Evolutionary conservation across 176 grass and related monocot genomes (phyloP), one percentile per base, ranked within the genome.

Genomic region (Oryza glaberrima): DNA sequence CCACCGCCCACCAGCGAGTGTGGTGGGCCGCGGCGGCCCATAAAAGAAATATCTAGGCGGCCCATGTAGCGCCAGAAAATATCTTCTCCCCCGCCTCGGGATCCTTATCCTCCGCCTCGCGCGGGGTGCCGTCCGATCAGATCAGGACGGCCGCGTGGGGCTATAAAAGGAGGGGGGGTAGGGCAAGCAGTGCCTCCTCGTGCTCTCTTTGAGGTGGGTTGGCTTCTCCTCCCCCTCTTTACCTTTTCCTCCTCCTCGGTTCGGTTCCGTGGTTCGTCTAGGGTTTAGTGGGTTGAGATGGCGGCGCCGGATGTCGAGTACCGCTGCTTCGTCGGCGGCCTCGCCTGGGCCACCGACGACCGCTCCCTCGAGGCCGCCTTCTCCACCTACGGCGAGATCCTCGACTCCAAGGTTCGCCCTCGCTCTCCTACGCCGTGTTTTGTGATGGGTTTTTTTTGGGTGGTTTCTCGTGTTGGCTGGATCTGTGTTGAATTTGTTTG

Each of bases 321-420:
- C 90, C 93, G 96, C 9, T 95, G 93, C 87, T 98, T 98, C 70
- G 96, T 98, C 9, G 93, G 96, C 13, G 96, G 96, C 54, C 93
- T 98, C 1, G 93, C 96, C 70, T 98, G 96, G 96, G 89, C 93
- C 81, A 98, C 96, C 36, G 68, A 92, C 14, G 94, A 92, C 88
- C 47, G 52, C 35, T 75, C 93, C 75, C 91, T 98, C n/a, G 75
- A 95, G 91, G n/a, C 80, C 0, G 96, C 96, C 83, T 98, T 98
- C 90, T 75, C 86, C 46, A 0, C 44, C 25, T 98, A 51, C 74
- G 96, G 96, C 89, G 83, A 98, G 58, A 68, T 98, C 78, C 2
- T 91, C 40, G 96, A 95, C 54, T 95, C 93, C 69, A 98, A 98
- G 96, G 96, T 98, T 2, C 0, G 47, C 35, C 7, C 2, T 74